Base-by-base conservation (phyloP, 2,329 filamentous ascomycete genomes). In the Penicillium sp. region DNA sequence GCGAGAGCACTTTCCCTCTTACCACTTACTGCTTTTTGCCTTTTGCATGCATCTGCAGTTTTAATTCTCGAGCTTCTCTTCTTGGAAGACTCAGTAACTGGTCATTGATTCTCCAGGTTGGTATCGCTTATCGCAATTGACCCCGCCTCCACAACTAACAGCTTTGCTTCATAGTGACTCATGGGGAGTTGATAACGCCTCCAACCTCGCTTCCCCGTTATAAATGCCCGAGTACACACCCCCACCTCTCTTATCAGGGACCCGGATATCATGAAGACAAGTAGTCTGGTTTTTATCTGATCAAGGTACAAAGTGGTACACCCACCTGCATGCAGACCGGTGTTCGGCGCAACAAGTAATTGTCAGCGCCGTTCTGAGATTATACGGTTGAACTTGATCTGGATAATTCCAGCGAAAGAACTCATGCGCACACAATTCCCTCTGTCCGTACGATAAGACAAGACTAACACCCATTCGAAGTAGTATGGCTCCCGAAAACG, bases 341-440 rank as follows among this genome's bases (percentile, higher is more conserved):
- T 76, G 74, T 76, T 72, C 73, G 72, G 19, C 39, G n/a, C 39
- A 58, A 63, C 63, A 52, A 29, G n/a, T 13, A 11, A 14, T 42
- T 16, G 29, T 29, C 27, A 29, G 27, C 44, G 37, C 65, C 66
- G 73, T 74, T 75, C 74, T 76, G 74, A 76, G 74, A 76, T 68
- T 64, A 76, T 74, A 76, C 74, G 74, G 74, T 76, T 75, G 68
- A 74, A 76, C 73, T 76, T 76, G 73, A 75, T 75, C 72, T 76
- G 73, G 73, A 71, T 73, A 75, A 76, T 73, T 73, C 74, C 74
- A 76, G 74, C 74, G 74, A 75, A 76, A 76, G 74, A 65, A 76
- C 72, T 75, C 70, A 74, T 76, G 73, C 74, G 60, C 65, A 68
- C 65, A 64, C n/a, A 54, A 49, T 59, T 60, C 50, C 59, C 55